phyloP scores from a whole-genome alignment of 768 basidiomycete species.

The Boletellus ananas region DNA sequence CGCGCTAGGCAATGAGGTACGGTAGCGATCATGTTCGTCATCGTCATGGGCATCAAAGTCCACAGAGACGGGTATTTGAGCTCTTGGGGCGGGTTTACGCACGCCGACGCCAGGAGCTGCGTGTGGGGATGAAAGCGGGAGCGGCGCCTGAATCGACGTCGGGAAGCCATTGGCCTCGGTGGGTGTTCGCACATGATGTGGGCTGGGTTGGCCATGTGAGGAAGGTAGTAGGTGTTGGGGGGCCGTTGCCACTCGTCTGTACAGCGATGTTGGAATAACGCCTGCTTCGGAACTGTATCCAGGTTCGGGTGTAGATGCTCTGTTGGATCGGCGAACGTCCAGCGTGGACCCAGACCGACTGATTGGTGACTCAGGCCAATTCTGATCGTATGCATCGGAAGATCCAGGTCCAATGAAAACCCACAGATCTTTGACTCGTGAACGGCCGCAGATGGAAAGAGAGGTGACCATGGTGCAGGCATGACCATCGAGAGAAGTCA shows the following conservation, averaged over 20 bases:
- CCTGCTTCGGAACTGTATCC: constrained; percentile 20
- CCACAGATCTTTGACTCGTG: constrained; percentile 75
- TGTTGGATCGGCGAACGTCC: constrained; percentile 36
- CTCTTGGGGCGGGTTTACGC: constrained; percentile 62
- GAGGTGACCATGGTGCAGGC: constrained; percentile 68
- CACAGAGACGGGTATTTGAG: constrained; percentile 59
- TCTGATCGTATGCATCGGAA: constrained; percentile 26
- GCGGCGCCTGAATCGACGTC: constrained; percentile 13
- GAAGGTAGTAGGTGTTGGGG: constrained; percentile 26
- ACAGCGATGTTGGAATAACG: constrained; percentile 26
- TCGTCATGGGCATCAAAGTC: constrained; percentile 37
- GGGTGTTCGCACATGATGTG: constrained; percentile 34
- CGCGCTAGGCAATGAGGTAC: constrained; percentile 50
- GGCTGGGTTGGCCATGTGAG: constrained; percentile 9
- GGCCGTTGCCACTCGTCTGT: constrained; percentile 29
- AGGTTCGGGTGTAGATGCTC: constrained; percentile 31
- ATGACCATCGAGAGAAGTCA: constrained; percentile 63
- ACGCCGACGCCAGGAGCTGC: constrained; percentile 37
- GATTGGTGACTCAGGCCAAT: constrained; percentile 32
- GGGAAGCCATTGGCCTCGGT: constrained; percentile 30
- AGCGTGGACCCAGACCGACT: constrained; percentile 35
- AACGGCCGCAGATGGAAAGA: constrained; percentile 65
- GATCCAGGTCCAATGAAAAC: constrained; percentile 60
- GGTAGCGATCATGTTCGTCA: constrained; percentile 33
- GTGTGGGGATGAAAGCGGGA: constrained; percentile 19